Evolutionary conservation across 371 early-diverging fungal genomes (phyloP), one percentile per base, ranked within the genome.

Genomic region (Circinella umbellata): DNA sequence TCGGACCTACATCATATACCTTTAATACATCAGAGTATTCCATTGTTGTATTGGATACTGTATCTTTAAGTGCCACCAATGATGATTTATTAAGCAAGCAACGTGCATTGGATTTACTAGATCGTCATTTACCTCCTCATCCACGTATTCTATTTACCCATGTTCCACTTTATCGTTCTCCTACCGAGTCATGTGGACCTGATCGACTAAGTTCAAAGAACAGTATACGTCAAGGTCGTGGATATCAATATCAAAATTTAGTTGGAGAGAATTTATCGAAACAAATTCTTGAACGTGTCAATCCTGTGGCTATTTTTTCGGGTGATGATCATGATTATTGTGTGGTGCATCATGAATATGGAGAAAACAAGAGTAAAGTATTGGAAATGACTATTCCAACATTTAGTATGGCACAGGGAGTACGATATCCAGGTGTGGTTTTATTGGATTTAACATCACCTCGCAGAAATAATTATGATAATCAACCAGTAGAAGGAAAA

Each of bases 291-390:
- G 69, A 80, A 0, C 80, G 61, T 1, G 72, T 95, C 14, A 71
- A 86, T 20, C 96, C 98, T 0, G 73, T 75, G 0, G 78, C 90
- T 6, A 82, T 95, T 3, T 90, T 97, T 65, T 93, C 94, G 57
- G 98, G 96, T 18, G 97, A 98, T 71, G 96, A 98, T 75, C 97
- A 98, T 70, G 96, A 97, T 69, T 92, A 92, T 73, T 98, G 98
- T 73, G 80, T 78, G 60, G 77, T 90, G 2, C 60, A 72, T 3
- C 93, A 92, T 51, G 14, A n/a, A 51, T 51, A 51, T 15, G n/a
- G n/a, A 14, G 27, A 27, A 27, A 51, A n/a, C 15, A 5, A 51
- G 2, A 51, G 5, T 15, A 4, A 51, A 15, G n/a, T 15, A 51
- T 51, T 51, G 51, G 89, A 86, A 69, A 76, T 81, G 9, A 78